Base-by-base conservation (phyloP, 768 basidiomycete species). In the Lyophyllum decastes region DNA sequence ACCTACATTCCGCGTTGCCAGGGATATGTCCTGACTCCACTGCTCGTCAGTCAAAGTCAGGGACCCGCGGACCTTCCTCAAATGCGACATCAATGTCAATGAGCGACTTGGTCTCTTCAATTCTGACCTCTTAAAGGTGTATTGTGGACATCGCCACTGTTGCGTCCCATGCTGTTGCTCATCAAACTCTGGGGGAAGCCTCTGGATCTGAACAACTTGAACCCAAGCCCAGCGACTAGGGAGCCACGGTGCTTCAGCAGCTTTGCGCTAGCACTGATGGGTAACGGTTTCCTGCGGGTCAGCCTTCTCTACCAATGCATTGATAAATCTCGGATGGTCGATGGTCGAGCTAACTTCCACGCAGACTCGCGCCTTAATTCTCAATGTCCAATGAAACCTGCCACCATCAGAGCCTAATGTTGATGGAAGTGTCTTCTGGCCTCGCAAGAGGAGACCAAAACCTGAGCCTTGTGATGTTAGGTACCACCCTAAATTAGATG, bases 121-220 rank as follows among this genome's bases (percentile, higher is more conserved):
- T 59, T 83, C 86, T 0, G 57, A 70, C 4, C 68, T 90, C 52
- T 70, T 89, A 55, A 71, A 69, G 44, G 67, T 68, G 11, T 90
- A 89, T 68, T 83, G 80, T 55, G 66, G 76, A 62, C 80, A 0
- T 71, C 69, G 3, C 82, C 83, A 0, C 57, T 78, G 1, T 68
- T 86, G 33, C 71, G 76, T 0, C 72, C 76, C 4, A 60, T 87
- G 63, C 58, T 86, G 7, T 63, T 69, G 46, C 67, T 73, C 33
- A 73, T 89, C 67, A 88, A 89, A 67, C 59, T 66, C 17, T 90
- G 88, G 87, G 85, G 87, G 11, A 79, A 78, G 53, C 74, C 78
- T 24, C 72, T 78, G 4, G 79, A 73, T 0, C 68, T 87, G 44
- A 88, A 88, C 64, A 66, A 68, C 17, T 79, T 86, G 0, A 66